Evolutionary conservation across 139 green algal genomes (phyloP).

Genomic region (Volvox africanus): DNA sequence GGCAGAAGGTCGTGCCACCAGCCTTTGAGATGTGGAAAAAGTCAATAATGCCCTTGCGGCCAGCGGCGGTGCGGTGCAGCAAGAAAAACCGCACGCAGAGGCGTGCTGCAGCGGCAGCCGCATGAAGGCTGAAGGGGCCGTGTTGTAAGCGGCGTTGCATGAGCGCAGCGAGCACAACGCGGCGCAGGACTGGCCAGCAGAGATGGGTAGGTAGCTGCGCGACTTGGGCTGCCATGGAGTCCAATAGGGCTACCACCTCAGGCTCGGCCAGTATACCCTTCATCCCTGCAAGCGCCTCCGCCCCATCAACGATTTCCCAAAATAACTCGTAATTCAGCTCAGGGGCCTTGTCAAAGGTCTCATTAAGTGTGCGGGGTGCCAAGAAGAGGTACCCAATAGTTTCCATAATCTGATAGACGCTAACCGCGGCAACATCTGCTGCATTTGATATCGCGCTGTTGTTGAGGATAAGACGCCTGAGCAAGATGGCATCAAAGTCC

Average conservation of each 20-base stretch:
- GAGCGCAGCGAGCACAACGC: conserved; percentile 1
- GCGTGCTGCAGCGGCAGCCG: not conserved
- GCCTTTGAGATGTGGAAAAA: conserved; percentile 52
- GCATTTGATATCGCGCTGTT: not conserved
- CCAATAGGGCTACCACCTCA: not conserved
- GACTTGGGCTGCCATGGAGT: not conserved
- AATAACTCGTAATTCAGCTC: not conserved
- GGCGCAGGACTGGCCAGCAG: conserved; percentile 34
- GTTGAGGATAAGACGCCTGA: not conserved
- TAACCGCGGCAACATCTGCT: not conserved
- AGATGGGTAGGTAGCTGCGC: not conserved
- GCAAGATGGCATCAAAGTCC: conserved; percentile 9
- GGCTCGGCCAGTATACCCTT: too few relatives aligned
- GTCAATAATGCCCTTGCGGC: conserved; percentile 42
- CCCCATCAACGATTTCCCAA: not conserved
- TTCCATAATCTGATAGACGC: not conserved
- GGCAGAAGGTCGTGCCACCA: conserved; percentile 47
- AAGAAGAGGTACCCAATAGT: not conserved
- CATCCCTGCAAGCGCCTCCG: not conserved
- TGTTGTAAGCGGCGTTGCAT: not conserved
- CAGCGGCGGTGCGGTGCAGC: conserved; percentile 16
- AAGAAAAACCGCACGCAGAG: conserved; percentile 11
- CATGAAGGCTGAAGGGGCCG: not conserved
- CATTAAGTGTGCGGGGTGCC: conserved; percentile 1
- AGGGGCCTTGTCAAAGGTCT: not conserved